Base-by-base conservation (phyloP, 2,329 filamentous ascomycete species). In the Aspergillus arachidicola region DNA sequence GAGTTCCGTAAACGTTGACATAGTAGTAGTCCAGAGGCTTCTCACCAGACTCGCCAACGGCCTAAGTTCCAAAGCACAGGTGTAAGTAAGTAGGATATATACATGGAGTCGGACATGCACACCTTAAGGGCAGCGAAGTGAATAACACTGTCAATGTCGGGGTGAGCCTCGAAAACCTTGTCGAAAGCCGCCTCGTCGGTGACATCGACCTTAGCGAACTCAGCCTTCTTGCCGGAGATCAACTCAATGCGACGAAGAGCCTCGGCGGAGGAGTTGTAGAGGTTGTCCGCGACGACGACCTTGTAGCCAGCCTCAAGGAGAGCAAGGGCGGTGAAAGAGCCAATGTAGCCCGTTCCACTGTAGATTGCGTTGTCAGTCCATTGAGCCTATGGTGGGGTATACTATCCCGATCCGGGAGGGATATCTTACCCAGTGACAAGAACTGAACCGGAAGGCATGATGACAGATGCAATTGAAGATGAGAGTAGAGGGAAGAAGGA, bases 281-380 rank as follows among this genome's bases (percentile, higher is more conserved):
- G 87, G 81, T 89, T 98, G 84, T 99, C 95, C 70, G 95, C 89
- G 68, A 99, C 93, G 78, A 99, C 91, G 68, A 99, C 95, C 79
- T 98, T 90, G 86, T 98, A 98, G 79, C 89, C 94, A 75, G 95
- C 91, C 77, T 97, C 86, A 71, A 99, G 92, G 30, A 99, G 91
- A 59, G 93, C 90, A 58, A 99, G 89, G 61, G 92, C 85, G 66
- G 95, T 99, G 85, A 98, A 98, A 57, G 94, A 98, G 78, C 95
- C 95, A 81, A 99, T 99, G 86, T 99, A 99, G 83, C 95, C 95
- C 69, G 94, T 97, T 76, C 95, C 95, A 86, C 95, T 97, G 78
- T 64, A 46, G 30, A 58, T 59, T 72, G 64, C 59, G 63, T 64
- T 71, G 70, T 64, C 54, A 64, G 69, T 67, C 60, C 32, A 53